A percentile compares a stretch with the other conserved stretches of the same genome.
phyloP scores from a whole-genome alignment of 192 early-diverging fungal species.

The Rhizophagus prolifer region DNA sequence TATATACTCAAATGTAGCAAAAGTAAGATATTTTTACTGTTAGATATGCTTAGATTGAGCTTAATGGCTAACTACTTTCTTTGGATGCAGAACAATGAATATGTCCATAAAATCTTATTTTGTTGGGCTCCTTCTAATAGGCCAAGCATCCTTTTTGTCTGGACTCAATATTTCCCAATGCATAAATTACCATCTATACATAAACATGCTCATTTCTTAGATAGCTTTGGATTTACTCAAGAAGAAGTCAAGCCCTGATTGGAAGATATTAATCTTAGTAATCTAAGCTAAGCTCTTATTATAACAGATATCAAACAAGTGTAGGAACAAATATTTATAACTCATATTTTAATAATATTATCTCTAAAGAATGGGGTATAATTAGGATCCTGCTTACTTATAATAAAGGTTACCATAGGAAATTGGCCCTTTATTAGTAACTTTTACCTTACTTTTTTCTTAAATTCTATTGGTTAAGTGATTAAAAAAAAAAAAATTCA shows the following conservation, averaged over 20 bases:
- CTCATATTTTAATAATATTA: background rate
- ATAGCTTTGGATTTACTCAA: constrained; percentile 4
- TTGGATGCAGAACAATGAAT: constrained; percentile 1
- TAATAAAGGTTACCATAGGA: too few species aligned
- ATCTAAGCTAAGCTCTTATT: background rate
- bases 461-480: too few species aligned
- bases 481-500: too few species aligned
- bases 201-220: constrained; percentile 1
- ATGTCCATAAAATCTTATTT: background rate
- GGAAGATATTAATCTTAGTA: background rate
- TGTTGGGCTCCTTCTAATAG: constrained; percentile 6
- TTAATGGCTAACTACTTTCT: too few species aligned
- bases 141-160: background rate
- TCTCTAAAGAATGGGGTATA: constrained; percentile 6
- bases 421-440: too few species aligned
- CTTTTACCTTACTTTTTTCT: too few species aligned
- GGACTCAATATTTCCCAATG: constrained; percentile 18
- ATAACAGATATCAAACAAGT: constrained; percentile 19
- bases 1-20: constrained; percentile 10
- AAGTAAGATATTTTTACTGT: background rate
- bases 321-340: background rate
- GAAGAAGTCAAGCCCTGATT: background rate
- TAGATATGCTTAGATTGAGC: too few species aligned
- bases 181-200: constrained; percentile 15
- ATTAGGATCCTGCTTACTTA: too few species aligned